Conservation (phyloP, 495 filamentous ascomycete genomes). For the Hyaloscypha bicolor region DNA sequence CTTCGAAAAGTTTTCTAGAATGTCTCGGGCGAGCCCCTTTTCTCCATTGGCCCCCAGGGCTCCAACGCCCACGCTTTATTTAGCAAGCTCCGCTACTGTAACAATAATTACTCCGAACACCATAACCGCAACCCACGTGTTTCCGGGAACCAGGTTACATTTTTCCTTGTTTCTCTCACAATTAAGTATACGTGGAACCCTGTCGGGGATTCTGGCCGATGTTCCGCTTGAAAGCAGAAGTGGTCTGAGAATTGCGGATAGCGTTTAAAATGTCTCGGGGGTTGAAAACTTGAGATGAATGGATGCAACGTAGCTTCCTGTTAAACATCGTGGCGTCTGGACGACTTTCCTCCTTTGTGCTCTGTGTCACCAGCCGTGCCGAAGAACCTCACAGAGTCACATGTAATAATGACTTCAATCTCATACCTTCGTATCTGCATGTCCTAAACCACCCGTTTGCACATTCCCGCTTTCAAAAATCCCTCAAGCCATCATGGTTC, state of each 20-base stretch:
- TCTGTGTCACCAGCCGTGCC: not conserved
- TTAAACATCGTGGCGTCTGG: not conserved
- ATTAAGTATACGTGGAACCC: not conserved
- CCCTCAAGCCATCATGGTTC: not conserved
- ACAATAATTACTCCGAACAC: not conserved
- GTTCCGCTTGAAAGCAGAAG: not conserved
- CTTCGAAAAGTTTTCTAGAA: constrained; percentile 10
- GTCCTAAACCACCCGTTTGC: not conserved
- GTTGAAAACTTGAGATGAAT: not conserved
- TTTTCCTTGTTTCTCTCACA: not conserved
- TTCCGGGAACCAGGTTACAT: not conserved
- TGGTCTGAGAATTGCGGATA: not conserved
- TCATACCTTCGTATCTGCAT: not conserved
- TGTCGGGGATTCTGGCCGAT: not conserved
- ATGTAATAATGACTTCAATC: not conserved
- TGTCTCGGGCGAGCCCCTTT: not conserved
- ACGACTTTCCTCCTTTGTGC: not conserved
- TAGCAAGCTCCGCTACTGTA: not conserved
- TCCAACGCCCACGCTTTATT: not conserved
- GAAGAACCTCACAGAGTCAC: not conserved
- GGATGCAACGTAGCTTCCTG: not conserved
- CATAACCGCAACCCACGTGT: not conserved
- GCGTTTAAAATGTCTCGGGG: not conserved
- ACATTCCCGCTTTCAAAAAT: not conserved
- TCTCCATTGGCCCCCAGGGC: not conserved